Evolutionary conservation across 2,329 filamentous ascomycete genomes (phyloP).

Genomic region (Fusarium sp.): DNA sequence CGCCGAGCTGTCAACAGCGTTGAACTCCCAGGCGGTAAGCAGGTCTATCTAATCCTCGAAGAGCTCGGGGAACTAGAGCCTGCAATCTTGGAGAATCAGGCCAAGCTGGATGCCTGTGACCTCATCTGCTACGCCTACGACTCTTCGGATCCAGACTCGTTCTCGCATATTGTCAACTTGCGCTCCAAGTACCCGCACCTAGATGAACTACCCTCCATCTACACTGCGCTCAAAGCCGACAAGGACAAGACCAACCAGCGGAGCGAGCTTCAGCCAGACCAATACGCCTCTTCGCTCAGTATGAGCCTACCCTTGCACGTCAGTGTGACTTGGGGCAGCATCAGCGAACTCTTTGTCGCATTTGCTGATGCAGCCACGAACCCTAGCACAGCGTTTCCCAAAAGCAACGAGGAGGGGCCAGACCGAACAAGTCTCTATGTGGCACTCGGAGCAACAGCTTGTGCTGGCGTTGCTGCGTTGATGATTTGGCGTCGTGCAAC

Average conservation of each 20-base stretch:
- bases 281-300: slow-evolving; percentile 85
- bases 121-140: slow-evolving; percentile 96
- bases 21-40: slow-evolving; percentile 93
- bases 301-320: slow-evolving; percentile 95
- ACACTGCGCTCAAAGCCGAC: slow-evolving; percentile 94
- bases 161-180: slow-evolving; percentile 88
- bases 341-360: slow-evolving; percentile 91
- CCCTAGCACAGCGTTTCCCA: slow-evolving; percentile 88
- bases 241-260: slow-evolving; percentile 97
- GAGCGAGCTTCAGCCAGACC: slow-evolving; percentile 89
- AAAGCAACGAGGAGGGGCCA: slow-evolving; percentile 85
- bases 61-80: slow-evolving; percentile 96
- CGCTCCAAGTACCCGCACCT: slow-evolving; percentile 84
- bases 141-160: slow-evolving; percentile 95
- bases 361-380: slow-evolving; percentile 93
- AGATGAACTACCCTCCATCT: slow-evolving; percentile 90
- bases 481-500: slow-evolving; percentile 74
- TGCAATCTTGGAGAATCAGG: slow-evolving; percentile 90
- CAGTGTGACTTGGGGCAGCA: slow-evolving; percentile 93
- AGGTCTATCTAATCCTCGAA: slow-evolving; percentile 95
- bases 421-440: slow-evolving; percentile 90
- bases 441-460: slow-evolving; percentile 79
- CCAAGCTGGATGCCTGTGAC: slow-evolving; percentile 92
- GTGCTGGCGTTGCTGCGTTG: slow-evolving; percentile 71
- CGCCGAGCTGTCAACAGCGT: slow-evolving; percentile 95